phyloP scores from a whole-genome alignment of 2,329 filamentous ascomycete species.

The Orbilia ellipsospora region DNA sequence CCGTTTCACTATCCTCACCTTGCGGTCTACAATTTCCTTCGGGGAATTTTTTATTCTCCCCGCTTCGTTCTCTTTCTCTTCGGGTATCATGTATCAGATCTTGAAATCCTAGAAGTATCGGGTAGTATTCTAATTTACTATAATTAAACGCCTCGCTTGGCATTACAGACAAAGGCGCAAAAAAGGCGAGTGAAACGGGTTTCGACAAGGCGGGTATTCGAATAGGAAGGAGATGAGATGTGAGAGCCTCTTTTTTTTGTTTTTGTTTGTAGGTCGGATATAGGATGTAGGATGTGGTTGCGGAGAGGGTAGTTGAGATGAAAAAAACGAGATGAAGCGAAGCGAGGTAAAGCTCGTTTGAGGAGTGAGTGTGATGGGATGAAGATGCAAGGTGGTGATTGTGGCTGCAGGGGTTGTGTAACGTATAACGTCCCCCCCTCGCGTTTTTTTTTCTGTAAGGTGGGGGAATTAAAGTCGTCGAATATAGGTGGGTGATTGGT shows the following conservation, averaged over 20 bases:
- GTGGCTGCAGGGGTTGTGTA: background rate
- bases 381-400: background rate
- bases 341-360: background rate
- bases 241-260: no score
- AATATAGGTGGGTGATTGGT: no score
- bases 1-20: background rate
- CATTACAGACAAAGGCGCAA: no score
- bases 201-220: no score
- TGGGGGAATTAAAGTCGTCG: no score
- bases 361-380: background rate
- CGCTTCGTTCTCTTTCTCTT: background rate
- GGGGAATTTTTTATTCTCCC: background rate
- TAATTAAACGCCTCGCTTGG: no score
- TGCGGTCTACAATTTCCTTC: no score
- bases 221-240: no score
- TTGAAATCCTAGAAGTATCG: background rate
- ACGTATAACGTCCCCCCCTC: background rate
- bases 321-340: background rate
- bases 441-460: background rate
- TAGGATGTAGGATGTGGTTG: no score
- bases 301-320: background rate
- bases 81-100: conserved; percentile 7
- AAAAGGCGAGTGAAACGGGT: no score
- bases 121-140: background rate
- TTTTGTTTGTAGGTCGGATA: no score